Percentiles rank a stretch among this genome's conserved stretches.
phyloP scores from a whole-genome alignment of 345 rosid species.

The Excoecaria cochinchinensis region DNA sequence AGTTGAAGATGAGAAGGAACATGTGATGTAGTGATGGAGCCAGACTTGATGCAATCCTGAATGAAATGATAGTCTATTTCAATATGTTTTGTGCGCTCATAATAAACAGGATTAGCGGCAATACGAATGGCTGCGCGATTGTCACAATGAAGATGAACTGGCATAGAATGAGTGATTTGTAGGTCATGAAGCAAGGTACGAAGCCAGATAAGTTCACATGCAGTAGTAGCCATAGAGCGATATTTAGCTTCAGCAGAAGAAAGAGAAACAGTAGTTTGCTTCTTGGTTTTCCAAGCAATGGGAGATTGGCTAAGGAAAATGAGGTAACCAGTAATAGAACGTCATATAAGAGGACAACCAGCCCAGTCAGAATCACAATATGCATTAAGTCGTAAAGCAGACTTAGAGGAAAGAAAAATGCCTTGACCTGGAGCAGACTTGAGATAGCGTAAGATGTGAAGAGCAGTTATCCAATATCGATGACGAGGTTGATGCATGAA shows the following conservation, averaged over 20 bases:
- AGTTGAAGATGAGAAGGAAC: neutral
- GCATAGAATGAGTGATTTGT: neutral
- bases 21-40: neutral
- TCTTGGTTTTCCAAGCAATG: neutral
- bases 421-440: neutral
- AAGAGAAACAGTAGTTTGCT: slow-evolving; percentile 6
- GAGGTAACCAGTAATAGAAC: neutral
- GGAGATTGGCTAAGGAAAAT: neutral
- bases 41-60: too few relatives aligned
- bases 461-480: neutral
- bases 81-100: neutral
- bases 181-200: neutral
- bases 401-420: neutral
- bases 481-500: neutral
- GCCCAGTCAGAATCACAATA: neutral
- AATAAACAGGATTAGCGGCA: neutral
- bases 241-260: neutral
- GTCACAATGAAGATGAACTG: neutral
- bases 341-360: neutral
- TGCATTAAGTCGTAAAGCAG: neutral
- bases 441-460: neutral
- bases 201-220: neutral
- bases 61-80: slow-evolving; percentile 5
- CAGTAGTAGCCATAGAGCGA: neutral
- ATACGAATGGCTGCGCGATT: neutral